Percentiles rank a stretch among this genome's conserved stretches.
Evolutionary conservation across 1,139 yeast species (phyloP).

Genomic region (Saccharomyces pastorianus): DNA sequence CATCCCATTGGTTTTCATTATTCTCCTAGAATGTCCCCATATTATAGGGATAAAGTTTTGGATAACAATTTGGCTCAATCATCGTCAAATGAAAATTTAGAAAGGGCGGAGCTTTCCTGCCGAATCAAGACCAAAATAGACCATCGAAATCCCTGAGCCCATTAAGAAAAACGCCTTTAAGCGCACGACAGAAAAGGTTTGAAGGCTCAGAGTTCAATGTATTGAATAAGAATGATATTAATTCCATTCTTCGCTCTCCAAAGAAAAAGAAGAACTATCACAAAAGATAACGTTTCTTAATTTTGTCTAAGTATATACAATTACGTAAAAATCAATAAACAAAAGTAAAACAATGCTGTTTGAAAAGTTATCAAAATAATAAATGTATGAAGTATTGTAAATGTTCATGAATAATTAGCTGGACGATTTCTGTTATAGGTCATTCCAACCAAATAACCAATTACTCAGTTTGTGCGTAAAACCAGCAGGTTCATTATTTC

Average conservation of each 20-base stretch:
- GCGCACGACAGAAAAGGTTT: neutral
- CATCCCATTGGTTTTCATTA: neutral
- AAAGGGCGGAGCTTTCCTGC: neutral
- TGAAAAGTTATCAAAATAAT: neutral
- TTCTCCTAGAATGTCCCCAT: neutral
- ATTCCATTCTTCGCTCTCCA: neutral
- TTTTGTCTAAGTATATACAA: neutral
- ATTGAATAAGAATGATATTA: neutral
- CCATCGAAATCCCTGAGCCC: neutral
- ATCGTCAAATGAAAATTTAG: neutral
- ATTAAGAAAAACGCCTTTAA: neutral
- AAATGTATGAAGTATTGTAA: neutral
- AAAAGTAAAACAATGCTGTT: neutral
- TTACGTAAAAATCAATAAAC: neutral
- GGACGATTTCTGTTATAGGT: slow-evolving; percentile 29
- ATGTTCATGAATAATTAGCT: slow-evolving; percentile 1
- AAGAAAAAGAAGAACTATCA: neutral
- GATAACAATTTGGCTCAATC: neutral
- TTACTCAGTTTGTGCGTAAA: slow-evolving; percentile 24
- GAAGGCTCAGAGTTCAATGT: neutral
- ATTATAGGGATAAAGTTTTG: neutral
- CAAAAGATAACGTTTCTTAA: neutral
- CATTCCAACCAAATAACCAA: slow-evolving; percentile 52
- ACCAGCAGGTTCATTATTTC: slow-evolving; percentile 6
- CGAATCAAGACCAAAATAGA: neutral